Base-by-base conservation (phyloP, 192 early-diverging fungal genomes). In the Neocallimastix lanati region DNA sequence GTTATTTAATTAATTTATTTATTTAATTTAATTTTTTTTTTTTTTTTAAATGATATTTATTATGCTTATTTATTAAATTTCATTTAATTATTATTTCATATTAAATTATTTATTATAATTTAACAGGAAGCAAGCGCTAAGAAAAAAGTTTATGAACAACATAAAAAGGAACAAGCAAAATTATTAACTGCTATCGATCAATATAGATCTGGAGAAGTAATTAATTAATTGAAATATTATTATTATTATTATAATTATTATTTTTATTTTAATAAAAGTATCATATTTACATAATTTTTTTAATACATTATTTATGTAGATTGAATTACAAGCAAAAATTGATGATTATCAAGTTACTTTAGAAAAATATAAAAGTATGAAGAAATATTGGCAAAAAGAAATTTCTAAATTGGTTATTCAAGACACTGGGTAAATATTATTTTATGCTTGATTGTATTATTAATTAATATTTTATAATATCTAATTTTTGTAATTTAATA, bases 301-400 rank as follows among this genome's bases (percentile, higher is more conserved):
- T n/a, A n/a, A n/a, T n/a, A n/a, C n/a, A n/a, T n/a, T n/a, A n/a
- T n/a, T n/a, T n/a, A n/a, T 11, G 21, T 11, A 84, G 85, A 76
- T 88, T 84, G 76, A 16, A 86, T 86, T 33, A 87, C 93, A 77
- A 88, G 86, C 90, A 77, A 84, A 89, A 29, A 80, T 91, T n/a
- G 92, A 94, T 77, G 90, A 91, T 80, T 82, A 86, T 76, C 88
- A 93, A 81, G 88, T 88, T 12, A 83, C 83, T 0, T 82, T 91
- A 37, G 82, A 81, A 13, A 29, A 92, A 92, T 28, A 83, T 80
- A n/a, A 82, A 82, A 30, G 86, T 84, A 28, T 85, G 80, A 85
- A 83, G 28, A 86, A 88, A 79, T 88, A 88, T 76, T 91, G 88
- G 86, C 85, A 84, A 28, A 84, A 84, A 12, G 80, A 84, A 2